Conservation (phyloP, 805 yeast species). For the Myxozyma melibiosi region DNA sequence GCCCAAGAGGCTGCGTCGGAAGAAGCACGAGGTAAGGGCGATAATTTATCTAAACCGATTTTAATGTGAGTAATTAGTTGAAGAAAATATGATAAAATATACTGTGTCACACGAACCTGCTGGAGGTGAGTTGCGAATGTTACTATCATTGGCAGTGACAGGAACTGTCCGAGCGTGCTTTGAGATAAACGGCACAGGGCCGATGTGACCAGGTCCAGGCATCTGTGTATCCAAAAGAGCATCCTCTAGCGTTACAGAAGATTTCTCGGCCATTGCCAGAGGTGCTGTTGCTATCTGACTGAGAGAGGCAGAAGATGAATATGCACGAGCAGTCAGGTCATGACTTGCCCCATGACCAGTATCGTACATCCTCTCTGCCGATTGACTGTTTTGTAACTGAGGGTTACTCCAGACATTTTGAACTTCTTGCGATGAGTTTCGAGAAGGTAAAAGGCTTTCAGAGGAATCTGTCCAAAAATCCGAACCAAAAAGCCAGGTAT, state of each 20-base stretch:
- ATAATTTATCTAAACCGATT: not conserved
- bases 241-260: conserved; percentile 12
- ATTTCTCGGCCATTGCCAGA: too few relatives aligned
- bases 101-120: too few relatives aligned
- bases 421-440: not conserved
- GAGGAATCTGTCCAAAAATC: conserved; percentile 34
- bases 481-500: conserved; percentile 38
- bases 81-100: not conserved
- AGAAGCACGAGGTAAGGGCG: conserved; percentile 6
- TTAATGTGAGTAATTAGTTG: not conserved
- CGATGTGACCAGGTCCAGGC: conserved; percentile 4
- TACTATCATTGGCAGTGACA: conserved; percentile 10
- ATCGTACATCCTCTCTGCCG: not conserved
- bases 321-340: too few relatives aligned
- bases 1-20: conserved; percentile 1
- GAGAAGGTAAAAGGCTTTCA: conserved; percentile 5
- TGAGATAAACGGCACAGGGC: conserved; percentile 9
- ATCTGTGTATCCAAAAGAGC: conserved; percentile 1
- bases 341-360: too few relatives aligned
- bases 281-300: too few relatives aligned
- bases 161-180: conserved; percentile 13
- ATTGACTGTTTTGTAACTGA: not conserved
- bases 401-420: not conserved
- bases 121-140: conserved; percentile 12
- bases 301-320: too few relatives aligned